Percentiles rank a stretch among this genome's conserved stretches.
Evolutionary conservation across 2,329 filamentous ascomycete species (phyloP).

Genomic region (Fusarium liriodendri): DNA sequence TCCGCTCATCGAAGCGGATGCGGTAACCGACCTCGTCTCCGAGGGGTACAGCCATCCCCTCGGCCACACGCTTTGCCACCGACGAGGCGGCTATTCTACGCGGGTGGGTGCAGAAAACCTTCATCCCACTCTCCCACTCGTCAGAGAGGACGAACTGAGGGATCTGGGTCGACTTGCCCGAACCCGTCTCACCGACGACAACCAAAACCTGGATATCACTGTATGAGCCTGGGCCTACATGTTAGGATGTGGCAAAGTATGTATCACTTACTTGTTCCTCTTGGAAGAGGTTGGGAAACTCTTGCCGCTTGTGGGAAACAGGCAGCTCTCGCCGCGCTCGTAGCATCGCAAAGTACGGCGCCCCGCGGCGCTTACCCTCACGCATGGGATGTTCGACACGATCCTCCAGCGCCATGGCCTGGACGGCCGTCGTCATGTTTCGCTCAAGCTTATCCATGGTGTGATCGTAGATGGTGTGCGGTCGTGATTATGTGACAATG

Average conservation of each 20-base stretch:
- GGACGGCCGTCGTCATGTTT: not conserved
- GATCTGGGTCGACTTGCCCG: conserved; percentile 36
- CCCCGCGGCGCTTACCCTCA: not conserved
- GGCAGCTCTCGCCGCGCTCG: not conserved
- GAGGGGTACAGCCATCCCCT: conserved; percentile 85
- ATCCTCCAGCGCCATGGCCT: not conserved
- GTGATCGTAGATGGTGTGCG: not conserved
- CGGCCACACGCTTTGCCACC: conserved; percentile 88
- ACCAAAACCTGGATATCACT: conserved; percentile 14
- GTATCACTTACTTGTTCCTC: not conserved
- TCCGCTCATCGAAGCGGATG: conserved; percentile 77
- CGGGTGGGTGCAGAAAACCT: conserved; percentile 65
- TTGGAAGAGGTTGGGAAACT: not conserved
- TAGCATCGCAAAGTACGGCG: not conserved
- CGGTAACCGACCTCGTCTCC: conserved; percentile 89
- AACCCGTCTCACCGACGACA: conserved; percentile 26
- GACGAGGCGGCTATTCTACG: conserved; percentile 91
- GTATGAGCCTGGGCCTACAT: not conserved
- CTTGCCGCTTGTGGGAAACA: not conserved
- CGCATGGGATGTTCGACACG: not conserved
- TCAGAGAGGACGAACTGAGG: conserved; percentile 26
- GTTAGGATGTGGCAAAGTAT: not conserved
- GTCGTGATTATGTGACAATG: not conserved
- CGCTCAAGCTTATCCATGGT: not conserved
- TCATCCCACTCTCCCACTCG: conserved; percentile 2